A percentile compares a stretch with the other conserved stretches of the same genome.
Conservation (phyloP, 2,329 filamentous ascomycete genomes). For the Penicillium sp. region DNA sequence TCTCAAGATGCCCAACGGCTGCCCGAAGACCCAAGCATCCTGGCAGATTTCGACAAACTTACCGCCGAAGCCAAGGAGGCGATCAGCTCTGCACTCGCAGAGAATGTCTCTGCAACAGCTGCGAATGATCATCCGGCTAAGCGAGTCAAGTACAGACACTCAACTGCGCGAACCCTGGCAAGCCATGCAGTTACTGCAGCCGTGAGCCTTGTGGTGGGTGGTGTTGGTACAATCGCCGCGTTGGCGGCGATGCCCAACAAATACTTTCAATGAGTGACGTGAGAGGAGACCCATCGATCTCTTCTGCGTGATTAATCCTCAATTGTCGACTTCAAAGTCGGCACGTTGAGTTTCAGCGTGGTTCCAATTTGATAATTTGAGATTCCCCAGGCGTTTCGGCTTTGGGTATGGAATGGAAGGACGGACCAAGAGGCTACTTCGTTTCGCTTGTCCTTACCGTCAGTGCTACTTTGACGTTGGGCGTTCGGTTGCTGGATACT, state of each 20-base stretch:
- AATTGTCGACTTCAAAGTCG: constrained; percentile 1
- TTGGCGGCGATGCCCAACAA: constrained; percentile 44
- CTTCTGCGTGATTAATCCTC: not conserved
- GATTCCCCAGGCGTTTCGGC: constrained; percentile 6
- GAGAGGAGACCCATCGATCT: not conserved
- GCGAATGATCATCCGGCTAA: constrained; percentile 28
- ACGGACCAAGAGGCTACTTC: not conserved
- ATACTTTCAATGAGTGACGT: constrained; percentile 36
- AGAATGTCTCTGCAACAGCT: constrained; percentile 10
- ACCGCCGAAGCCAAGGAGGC: constrained; percentile 11
- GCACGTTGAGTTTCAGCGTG: not conserved
- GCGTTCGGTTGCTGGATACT: constrained; percentile 7
- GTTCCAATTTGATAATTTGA: constrained; percentile 3
- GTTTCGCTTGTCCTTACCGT: not conserved
- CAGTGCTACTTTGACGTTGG: constrained; percentile 1
- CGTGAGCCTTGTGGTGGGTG: constrained; percentile 41
- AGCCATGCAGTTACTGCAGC: constrained; percentile 41
- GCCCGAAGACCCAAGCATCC: constrained; percentile 11
- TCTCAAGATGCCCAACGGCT: constrained; percentile 29
- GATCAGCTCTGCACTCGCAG: constrained; percentile 14
- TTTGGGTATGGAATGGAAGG: constrained; percentile 1
- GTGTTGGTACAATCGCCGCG: constrained; percentile 40
- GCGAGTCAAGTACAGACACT: constrained; percentile 24
- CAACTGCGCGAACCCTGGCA: constrained; percentile 24
- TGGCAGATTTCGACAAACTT: constrained; percentile 13